Evolutionary conservation across 208 protist genomes (phyloP).

Genomic region (Leishmania aethiopica): DNA sequence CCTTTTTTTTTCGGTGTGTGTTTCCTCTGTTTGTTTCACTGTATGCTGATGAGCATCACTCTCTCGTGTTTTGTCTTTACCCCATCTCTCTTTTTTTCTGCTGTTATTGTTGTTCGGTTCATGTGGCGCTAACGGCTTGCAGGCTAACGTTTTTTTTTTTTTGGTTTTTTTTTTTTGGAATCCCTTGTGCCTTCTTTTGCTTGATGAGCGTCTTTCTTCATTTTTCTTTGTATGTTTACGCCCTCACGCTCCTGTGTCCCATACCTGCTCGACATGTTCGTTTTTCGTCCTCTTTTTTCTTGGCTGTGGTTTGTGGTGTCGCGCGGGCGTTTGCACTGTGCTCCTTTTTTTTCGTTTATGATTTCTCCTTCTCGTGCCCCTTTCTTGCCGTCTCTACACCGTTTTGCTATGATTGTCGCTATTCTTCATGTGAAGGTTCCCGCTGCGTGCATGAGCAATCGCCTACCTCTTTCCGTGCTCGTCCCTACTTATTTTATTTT

Average conservation of each 20-base stretch:
- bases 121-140: not conserved
- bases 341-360: not conserved
- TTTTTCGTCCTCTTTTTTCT: not conserved
- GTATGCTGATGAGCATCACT: not conserved
- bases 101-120: not conserved
- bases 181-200: not conserved
- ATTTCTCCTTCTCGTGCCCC: not conserved
- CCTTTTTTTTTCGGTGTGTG: not conserved
- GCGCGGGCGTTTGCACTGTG: not conserved
- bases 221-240: not conserved
- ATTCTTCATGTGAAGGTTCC: not conserved
- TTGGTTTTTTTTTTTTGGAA: not conserved
- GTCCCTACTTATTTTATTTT: not conserved
- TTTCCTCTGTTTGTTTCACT: not conserved
- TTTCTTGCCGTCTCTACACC: conserved; percentile 10
- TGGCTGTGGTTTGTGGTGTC: not conserved
- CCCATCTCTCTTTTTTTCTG: not conserved
- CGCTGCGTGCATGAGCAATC: not conserved
- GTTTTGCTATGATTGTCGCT: not conserved
- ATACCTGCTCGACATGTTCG: too few species aligned
- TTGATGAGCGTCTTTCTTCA: not conserved
- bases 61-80: not conserved
- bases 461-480: not conserved
- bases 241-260: not conserved
- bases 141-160: not conserved